phyloP scores from a whole-genome alignment of 169 alveolate species.

The Perkinsus olseni region DNA sequence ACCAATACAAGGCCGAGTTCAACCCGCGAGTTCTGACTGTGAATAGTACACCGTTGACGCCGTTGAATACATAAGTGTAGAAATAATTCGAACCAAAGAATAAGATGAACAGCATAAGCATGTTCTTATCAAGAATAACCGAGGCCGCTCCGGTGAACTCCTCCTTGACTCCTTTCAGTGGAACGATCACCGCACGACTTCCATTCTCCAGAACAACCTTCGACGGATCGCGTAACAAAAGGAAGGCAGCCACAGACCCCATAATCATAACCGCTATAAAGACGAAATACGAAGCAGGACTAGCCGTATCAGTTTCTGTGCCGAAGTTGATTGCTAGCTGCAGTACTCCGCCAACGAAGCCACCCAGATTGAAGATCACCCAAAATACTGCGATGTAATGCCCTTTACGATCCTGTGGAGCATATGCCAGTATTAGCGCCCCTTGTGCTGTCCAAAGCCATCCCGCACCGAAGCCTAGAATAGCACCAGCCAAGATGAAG shows the following conservation, averaged over 20 bases:
- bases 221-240: not conserved
- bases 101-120: constrained; percentile 7
- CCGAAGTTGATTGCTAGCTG: constrained; percentile 21
- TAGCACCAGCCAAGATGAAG: not conserved
- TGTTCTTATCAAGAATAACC: not conserved
- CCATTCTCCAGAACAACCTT: not conserved
- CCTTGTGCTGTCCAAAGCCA: constrained; percentile 36
- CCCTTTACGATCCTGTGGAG: constrained; percentile 18
- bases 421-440: constrained; percentile 26
- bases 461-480: constrained; percentile 24
- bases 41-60: constrained; percentile 20
- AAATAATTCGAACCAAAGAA: constrained; percentile 33
- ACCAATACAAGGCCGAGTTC: constrained; percentile 34
- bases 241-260: not conserved
- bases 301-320: not conserved
- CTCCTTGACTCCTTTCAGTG: not conserved
- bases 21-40: constrained; percentile 30
- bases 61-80: constrained; percentile 29
- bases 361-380: constrained; percentile 36
- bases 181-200: not conserved
- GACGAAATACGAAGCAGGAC: not conserved
- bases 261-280: not conserved
- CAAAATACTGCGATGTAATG: constrained; percentile 23
- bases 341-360: constrained; percentile 27
- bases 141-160: not conserved